Conservation (phyloP, 2,329 filamentous ascomycete genomes). For the Cryphonectria carpinicola region DNA sequence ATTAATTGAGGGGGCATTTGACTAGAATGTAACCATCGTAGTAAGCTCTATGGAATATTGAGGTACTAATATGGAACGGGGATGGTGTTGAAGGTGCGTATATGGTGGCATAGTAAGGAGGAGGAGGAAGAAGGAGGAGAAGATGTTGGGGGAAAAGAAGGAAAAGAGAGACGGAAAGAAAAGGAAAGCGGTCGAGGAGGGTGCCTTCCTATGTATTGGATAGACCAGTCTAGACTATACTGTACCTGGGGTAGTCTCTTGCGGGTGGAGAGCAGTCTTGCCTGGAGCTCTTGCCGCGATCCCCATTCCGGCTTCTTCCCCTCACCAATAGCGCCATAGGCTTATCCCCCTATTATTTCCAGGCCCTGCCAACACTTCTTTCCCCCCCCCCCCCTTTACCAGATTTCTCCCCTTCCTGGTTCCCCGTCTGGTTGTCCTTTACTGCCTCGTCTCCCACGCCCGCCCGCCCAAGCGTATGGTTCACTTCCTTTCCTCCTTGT, state of each 20-base stretch:
- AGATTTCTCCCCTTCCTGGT: background rate
- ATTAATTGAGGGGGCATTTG: background rate
- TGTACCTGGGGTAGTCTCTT: background rate
- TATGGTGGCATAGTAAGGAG: no score
- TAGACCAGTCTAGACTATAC: background rate
- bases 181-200: background rate
- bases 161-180: no score
- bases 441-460: background rate
- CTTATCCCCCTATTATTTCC: conserved; percentile 12
- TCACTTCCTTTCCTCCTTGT: background rate
- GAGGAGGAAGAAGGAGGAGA: no score
- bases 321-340: background rate
- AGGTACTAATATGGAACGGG: no score
- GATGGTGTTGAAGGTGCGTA: background rate
- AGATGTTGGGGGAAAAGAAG: no score
- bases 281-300: background rate
- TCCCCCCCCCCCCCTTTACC: background rate
- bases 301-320: conserved; percentile 7
- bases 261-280: background rate
- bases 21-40: background rate
- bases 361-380: conserved; percentile 1
- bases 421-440: background rate
- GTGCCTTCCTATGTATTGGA: no score
- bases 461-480: background rate
- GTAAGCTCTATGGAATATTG: no score